A percentile compares a stretch with the other conserved stretches of the same genome.
Conservation (phyloP, 2,329 filamentous ascomycete genomes). For the Penicillium rolfsii region DNA sequence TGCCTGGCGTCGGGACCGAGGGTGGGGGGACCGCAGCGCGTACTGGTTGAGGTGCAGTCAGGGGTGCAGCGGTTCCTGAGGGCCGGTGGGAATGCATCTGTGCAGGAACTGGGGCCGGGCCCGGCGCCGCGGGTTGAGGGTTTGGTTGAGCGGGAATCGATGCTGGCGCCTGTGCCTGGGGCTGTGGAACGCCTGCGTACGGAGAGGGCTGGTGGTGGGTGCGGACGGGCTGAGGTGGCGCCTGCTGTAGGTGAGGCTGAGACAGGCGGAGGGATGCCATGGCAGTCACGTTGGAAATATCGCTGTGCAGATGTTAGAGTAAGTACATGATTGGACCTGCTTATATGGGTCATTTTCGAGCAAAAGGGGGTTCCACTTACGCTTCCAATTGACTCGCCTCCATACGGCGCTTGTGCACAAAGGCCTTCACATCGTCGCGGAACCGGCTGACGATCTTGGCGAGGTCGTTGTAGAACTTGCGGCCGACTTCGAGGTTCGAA, state of each 20-base stretch:
- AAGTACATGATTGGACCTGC: background rate
- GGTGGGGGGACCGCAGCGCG: slow-evolving; percentile 53
- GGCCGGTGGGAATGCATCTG: slow-evolving; percentile 44
- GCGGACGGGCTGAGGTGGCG: slow-evolving; percentile 38
- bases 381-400: slow-evolving; percentile 79
- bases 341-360: background rate
- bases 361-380: slow-evolving; percentile 51
- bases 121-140: slow-evolving; percentile 39
- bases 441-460: slow-evolving; percentile 85
- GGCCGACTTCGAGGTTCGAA: slow-evolving; percentile 83
- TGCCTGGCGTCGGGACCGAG: slow-evolving; percentile 57
- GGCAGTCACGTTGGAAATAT: slow-evolving; percentile 58
- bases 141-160: slow-evolving; percentile 39
- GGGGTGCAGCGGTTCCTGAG: slow-evolving; percentile 36
- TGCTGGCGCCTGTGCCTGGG: slow-evolving; percentile 35
- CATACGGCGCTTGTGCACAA: slow-evolving; percentile 77
- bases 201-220: slow-evolving; percentile 35
- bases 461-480: slow-evolving; percentile 97
- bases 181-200: slow-evolving; percentile 32
- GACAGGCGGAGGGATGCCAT: slow-evolving; percentile 61
- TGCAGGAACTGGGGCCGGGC: slow-evolving; percentile 34
- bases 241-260: slow-evolving; percentile 33
- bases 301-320: slow-evolving; percentile 42
- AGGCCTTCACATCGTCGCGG: slow-evolving; percentile 75
- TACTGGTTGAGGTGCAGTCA: slow-evolving; percentile 54